Conservation (phyloP, 352 stramenopile genomes). For the Phytophthora parvispora region DNA sequence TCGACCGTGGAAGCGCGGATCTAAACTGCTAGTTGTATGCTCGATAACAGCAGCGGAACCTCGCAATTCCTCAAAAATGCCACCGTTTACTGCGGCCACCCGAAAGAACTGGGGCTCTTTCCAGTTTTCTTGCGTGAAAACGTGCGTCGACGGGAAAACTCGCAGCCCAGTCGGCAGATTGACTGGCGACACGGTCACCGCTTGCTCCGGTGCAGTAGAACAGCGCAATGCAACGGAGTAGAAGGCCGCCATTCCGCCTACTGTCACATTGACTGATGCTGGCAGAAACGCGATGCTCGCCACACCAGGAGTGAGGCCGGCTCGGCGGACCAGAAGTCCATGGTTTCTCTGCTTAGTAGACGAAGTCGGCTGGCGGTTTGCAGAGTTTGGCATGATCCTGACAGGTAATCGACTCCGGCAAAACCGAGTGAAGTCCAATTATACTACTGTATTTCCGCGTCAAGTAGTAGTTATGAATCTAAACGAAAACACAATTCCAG, state of each 20-base stretch:
- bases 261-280: constrained; percentile 44
- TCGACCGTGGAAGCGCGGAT: constrained; percentile 59
- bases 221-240: constrained; percentile 63
- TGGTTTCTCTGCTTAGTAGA: constrained; percentile 12
- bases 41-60: constrained; percentile 44
- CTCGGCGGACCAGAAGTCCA: constrained; percentile 17
- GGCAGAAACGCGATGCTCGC: constrained; percentile 52
- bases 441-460: too few species aligned
- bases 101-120: constrained; percentile 57
- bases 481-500: too few species aligned
- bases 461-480: too few species aligned
- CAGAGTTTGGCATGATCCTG: constrained; percentile 7
- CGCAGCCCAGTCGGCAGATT: constrained; percentile 63
- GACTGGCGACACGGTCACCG: constrained; percentile 56
- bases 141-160: constrained; percentile 53
- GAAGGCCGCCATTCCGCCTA: constrained; percentile 58
- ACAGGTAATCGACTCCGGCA: neutral
- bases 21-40: constrained; percentile 55
- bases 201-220: constrained; percentile 40
- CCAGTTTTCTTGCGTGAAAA: constrained; percentile 66
- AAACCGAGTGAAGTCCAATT: constrained; percentile 19
- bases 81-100: constrained; percentile 43
- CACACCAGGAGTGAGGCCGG: constrained; percentile 29
- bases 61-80: constrained; percentile 37
- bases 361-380: neutral